Conservation (phyloP, 352 stramenopile species). For the Phytophthora podocarpi region DNA sequence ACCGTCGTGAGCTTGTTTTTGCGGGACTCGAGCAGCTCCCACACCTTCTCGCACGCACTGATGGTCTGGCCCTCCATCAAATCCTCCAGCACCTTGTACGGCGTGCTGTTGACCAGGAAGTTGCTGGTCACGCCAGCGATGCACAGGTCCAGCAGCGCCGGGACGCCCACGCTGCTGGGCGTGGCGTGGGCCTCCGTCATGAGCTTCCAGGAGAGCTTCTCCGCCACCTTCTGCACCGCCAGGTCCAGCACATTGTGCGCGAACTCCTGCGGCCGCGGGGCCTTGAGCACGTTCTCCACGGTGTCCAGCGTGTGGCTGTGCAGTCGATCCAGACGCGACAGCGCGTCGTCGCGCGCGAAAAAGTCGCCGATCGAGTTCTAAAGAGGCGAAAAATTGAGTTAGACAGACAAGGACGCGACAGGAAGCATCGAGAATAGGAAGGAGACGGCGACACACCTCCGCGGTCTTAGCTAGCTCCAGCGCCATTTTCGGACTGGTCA, state of each 20-base stretch:
- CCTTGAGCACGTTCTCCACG: constrained; percentile 41
- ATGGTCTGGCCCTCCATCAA: constrained; percentile 89
- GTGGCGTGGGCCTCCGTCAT: constrained; percentile 64
- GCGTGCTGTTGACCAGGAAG: constrained; percentile 68
- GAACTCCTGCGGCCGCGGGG: constrained; percentile 43
- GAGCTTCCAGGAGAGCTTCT: constrained; percentile 78
- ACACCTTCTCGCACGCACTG: constrained; percentile 85
- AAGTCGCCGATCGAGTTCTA: constrained; percentile 68
- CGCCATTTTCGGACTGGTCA: constrained; percentile 44
- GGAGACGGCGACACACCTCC: constrained; percentile 47
- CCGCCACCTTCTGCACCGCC: constrained; percentile 82
- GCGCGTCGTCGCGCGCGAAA: constrained; percentile 57
- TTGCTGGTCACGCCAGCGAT: constrained; percentile 76
- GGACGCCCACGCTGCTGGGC: constrained; percentile 60
- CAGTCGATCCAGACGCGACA: constrained; percentile 54
- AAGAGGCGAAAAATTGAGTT: background rate
- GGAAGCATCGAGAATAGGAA: background rate
- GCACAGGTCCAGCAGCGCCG: constrained; percentile 78
- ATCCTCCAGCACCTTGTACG: constrained; percentile 88
- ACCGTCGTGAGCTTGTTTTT: constrained; percentile 75
- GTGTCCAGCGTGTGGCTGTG: constrained; percentile 41
- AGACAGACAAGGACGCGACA: constrained; percentile 1
- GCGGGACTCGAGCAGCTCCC: constrained; percentile 79
- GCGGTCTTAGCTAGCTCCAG: constrained; percentile 61
- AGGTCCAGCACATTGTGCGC: constrained; percentile 75